Evolutionary conservation across 768 basidiomycete species (phyloP), one percentile per base, ranked within the genome.

Genomic region (Kwoniella europaea): DNA sequence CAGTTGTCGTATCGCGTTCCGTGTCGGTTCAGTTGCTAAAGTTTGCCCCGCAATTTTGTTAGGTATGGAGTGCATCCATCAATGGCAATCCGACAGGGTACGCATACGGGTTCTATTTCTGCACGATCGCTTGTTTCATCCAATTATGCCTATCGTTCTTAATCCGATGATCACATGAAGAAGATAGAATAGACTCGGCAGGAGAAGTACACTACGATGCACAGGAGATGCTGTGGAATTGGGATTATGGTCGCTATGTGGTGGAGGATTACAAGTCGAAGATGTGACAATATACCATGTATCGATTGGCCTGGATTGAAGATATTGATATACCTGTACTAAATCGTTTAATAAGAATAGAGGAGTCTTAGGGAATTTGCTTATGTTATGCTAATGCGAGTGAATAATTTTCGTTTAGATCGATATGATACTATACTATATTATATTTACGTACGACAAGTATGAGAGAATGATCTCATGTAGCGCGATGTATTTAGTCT

Each of bases 51-150:
- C 13, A 7, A 52, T 46, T 1, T 18, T 29, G 7, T 44, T 63
- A 79, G 78, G 66, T 83, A 15, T 83, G 82, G 82, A 74, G 70
- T 53, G 72, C 76, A 12, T 76, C 78, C 56, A 82, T 82, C 73
- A 77, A 73, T 29, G 83, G 82, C 4, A 79, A 82, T 66, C 82
- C 83, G 1, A 53, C 68, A 2, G 82, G 82, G 43, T 82, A 82
- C 72, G 68, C 73, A 2, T 69, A 66, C 29, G 75, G 75, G 10
- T 84, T 84, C 63, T 78, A 77, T 60, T 68, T 82, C 64, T 77
- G 78, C 35, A 72, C 80, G 1, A 41, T 73, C 13, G 65, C 65
- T 10, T 78, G 75, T 63, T 59, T 73, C 63, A 68, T 79, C 57
- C 80, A 79, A 67, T 67, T 71, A 52, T 63, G 72, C 15, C 68